A percentile compares a stretch with the other conserved stretches of the same genome.
These are phyloP conservation scores for Styphnolobium japonicum DNA, from an alignment of 306 rosid genomes.

Conservation along the genomic window DNA sequence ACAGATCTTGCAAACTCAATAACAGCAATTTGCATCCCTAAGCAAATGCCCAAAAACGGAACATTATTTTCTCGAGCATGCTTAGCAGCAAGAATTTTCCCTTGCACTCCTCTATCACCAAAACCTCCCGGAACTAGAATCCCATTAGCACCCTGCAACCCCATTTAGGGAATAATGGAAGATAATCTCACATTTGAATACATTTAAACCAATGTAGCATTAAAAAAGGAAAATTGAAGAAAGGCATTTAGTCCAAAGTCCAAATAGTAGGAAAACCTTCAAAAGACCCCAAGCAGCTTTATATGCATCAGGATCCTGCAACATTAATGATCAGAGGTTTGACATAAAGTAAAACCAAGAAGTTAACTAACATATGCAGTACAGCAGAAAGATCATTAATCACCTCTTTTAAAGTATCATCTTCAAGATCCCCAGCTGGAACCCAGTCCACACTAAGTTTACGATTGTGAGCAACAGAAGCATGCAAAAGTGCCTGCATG, in stretches of 20 bases:
- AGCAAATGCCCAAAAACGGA: slow-evolving; percentile 82
- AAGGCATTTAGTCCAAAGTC: neutral
- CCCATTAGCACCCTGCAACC: slow-evolving; percentile 83
- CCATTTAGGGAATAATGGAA: slow-evolving; percentile 3
- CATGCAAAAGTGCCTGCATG: slow-evolving; percentile 78
- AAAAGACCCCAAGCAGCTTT: slow-evolving; percentile 73
- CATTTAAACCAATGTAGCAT: neutral
- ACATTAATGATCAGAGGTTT: slow-evolving; percentile 13
- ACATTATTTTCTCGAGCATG: slow-evolving; percentile 76
- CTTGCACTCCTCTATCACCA: slow-evolving; percentile 84
- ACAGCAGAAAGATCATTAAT: slow-evolving; percentile 6
- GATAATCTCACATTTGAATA: neutral
- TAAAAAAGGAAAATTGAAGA: neutral
- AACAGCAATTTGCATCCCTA: slow-evolving; percentile 93
- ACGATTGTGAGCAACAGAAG: slow-evolving; percentile 56
- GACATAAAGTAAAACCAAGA: neutral
- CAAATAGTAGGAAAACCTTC: slow-evolving; percentile 45
- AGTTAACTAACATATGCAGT: neutral
- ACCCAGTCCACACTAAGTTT: slow-evolving; percentile 77
- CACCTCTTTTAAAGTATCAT: slow-evolving; percentile 53
- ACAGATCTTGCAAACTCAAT: slow-evolving; percentile 80
- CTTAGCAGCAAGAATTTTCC: slow-evolving; percentile 85
- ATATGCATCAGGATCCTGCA: slow-evolving; percentile 61
- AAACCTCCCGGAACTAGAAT: slow-evolving; percentile 89
- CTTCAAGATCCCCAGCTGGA: slow-evolving; percentile 73